phyloP scores from a whole-genome alignment of 371 early-diverging fungal species.

The Lichtheimia ornata region DNA sequence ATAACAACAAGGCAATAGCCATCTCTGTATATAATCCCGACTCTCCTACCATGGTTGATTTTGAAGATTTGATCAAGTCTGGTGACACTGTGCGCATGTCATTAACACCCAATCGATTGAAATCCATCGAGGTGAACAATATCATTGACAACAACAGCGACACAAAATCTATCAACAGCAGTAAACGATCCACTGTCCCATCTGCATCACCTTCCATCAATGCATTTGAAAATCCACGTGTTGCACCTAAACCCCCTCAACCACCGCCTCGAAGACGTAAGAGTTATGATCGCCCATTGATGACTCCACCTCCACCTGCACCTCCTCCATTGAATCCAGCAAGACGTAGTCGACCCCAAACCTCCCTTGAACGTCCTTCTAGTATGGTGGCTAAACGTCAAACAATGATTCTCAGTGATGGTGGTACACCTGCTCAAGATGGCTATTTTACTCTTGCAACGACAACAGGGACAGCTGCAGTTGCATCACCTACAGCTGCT shows the following conservation, averaged over 20 bases:
- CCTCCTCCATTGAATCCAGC: neutral
- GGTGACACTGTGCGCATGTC: constrained; percentile 61
- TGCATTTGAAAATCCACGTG: constrained; percentile 39
- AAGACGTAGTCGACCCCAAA: neutral
- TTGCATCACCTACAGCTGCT: constrained; percentile 6
- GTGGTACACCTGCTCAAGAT: constrained; percentile 15
- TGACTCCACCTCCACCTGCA: neutral
- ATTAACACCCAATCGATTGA: constrained; percentile 60
- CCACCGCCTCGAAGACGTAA: neutral
- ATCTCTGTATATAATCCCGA: constrained; percentile 22
- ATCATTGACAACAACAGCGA: neutral
- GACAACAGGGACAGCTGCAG: constrained; percentile 15
- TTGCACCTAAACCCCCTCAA: constrained; percentile 38
- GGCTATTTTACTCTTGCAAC: constrained; percentile 20
- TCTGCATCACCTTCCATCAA: constrained; percentile 3
- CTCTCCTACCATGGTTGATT: constrained; percentile 29
- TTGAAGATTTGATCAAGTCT: constrained; percentile 58
- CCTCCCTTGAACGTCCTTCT: constrained; percentile 19
- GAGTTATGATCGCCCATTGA: no score
- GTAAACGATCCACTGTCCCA: constrained; percentile 1
- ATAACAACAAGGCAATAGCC: neutral
- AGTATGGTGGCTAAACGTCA: constrained; percentile 34
- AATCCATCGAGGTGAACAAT: constrained; percentile 48
- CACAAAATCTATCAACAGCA: constrained; percentile 7
- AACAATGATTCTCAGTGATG: constrained; percentile 13